phyloP scores from a whole-genome alignment of 768 basidiomycete genomes.

The Suillus lakei region DNA sequence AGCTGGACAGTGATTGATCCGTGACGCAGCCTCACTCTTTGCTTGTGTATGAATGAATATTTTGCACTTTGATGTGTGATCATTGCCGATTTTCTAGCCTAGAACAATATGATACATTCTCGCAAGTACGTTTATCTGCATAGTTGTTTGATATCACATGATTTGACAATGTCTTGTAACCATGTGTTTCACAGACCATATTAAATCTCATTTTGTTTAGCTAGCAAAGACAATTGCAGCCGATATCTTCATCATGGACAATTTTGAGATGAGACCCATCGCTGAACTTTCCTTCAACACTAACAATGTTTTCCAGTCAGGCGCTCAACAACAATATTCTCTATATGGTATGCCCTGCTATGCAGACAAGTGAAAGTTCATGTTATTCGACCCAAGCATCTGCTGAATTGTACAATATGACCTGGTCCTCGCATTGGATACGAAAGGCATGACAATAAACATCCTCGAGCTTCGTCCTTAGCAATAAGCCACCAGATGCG shows the following conservation, averaged over 20 bases:
- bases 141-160: neutral
- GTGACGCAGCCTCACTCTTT: slow-evolving; percentile 55
- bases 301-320: too few relatives aligned
- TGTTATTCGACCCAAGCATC: too few relatives aligned
- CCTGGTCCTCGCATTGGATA: too few relatives aligned
- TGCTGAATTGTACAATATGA: too few relatives aligned
- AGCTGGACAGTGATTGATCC: neutral
- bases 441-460: too few relatives aligned
- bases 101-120: slow-evolving; percentile 35
- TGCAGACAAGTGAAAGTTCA: too few relatives aligned
- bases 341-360: too few relatives aligned
- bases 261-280: slow-evolving; percentile 6
- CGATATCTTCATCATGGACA: slow-evolving; percentile 20
- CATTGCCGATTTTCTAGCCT: slow-evolving; percentile 48
- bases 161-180: slow-evolving; percentile 11
- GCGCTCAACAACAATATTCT: too few relatives aligned
- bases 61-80: neutral
- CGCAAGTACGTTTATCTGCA: slow-evolving; percentile 22
- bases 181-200: neutral
- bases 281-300: slow-evolving; percentile 18
- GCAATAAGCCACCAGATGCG: too few relatives aligned
- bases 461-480: too few relatives aligned
- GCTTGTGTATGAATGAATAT: slow-evolving; percentile 49
- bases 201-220: slow-evolving; percentile 14
- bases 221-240: slow-evolving; percentile 33